Base-by-base conservation (phyloP, 805 yeast species). In the Wickerhamomyces strasburgensis region DNA sequence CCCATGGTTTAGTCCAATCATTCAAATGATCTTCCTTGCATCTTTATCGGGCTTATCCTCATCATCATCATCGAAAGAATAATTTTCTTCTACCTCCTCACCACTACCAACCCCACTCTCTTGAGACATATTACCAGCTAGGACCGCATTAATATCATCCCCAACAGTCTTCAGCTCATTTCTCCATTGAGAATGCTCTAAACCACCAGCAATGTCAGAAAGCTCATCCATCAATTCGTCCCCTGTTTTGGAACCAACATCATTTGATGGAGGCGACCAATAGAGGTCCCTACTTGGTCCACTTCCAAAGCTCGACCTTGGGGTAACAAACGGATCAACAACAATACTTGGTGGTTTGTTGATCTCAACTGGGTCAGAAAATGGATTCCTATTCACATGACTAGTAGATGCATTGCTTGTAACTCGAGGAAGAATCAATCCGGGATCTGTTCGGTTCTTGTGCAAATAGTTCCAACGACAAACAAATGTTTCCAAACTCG, bases 401-500 rank as follows among this genome's bases (percentile, higher is more conserved):
- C 8, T 5, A 14, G 21, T 6, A 8, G 3, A 6, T 26, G 14
- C 7, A 21, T 21, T 11, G 14, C 6, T 26, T 26, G 14, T 27
- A 16, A 14, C 8, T 23, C 14, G 29, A 14, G 36, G 16, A 5
- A 21, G 11, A 8, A 21, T 21, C 23, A 19, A 24, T 9, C 28
- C 8, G 6, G 14, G 4, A 27, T 17, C 2, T 26, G 16, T 11
- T 15, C 29, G 6, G 27, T 19, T 21, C 31, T 39, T 11, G 19
- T 42, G 44, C 28, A 52, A 32, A 17, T 40, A 65, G 34, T 51
- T 61, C 65, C 63, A 64, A 27, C 67, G 56, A 8, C 54, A 48
- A 2, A 55, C 56, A 28, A 64, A 50, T 67, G 64, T 64, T 34
- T 56, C 52, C 26, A 65, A 39, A 4, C 58, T 56, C 18, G 57